A percentile compares a stretch with the other conserved stretches of the same genome.
These are phyloP conservation scores for Filosporella fistucella DNA, from an alignment of 495 filamentous ascomycete genomes.

Conservation along the genomic window DNA sequence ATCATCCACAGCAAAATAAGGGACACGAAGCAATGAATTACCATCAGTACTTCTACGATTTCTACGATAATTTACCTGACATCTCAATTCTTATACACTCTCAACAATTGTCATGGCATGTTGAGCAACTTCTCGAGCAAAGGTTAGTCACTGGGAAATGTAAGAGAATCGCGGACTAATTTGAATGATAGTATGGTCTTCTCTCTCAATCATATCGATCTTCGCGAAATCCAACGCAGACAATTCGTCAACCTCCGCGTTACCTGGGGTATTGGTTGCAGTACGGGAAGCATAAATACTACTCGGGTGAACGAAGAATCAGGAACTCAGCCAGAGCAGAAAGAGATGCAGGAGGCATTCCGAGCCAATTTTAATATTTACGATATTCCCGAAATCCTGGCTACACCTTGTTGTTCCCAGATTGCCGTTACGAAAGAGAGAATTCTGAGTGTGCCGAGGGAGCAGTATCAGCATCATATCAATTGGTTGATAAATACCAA, in stretches of 20 bases:
- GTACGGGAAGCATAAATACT: constrained; percentile 1
- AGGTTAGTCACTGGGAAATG: neutral
- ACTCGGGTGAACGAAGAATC: constrained; percentile 3
- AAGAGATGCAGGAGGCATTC: constrained; percentile 12
- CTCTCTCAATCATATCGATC: constrained; percentile 2
- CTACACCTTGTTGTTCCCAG: constrained; percentile 13
- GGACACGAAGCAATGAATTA: constrained; percentile 12
- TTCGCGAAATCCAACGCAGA: constrained; percentile 3
- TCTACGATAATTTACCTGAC: constrained; percentile 9
- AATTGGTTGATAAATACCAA: constrained; percentile 5
- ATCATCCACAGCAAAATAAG: constrained; percentile 9
- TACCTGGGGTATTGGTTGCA: constrained; percentile 9
- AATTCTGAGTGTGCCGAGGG: constrained; percentile 4
- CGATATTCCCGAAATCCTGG: constrained; percentile 8
- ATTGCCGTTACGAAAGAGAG: constrained; percentile 5
- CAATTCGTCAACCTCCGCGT: constrained; percentile 9
- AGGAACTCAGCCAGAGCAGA: neutral
- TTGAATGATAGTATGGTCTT: constrained; percentile 1
- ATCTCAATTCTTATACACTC: constrained; percentile 4
- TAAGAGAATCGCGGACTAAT: neutral
- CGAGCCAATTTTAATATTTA: constrained; percentile 11
- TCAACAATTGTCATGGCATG: constrained; percentile 3
- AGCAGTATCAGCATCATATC: constrained; percentile 8
- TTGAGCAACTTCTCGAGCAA: constrained; percentile 5
- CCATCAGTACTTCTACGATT: constrained; percentile 13